A percentile compares a stretch with the other conserved stretches of the same genome.
Evolutionary conservation across 1,284 basidiomycete genomes (phyloP).

Genomic region (Coriolopsis trogii): DNA sequence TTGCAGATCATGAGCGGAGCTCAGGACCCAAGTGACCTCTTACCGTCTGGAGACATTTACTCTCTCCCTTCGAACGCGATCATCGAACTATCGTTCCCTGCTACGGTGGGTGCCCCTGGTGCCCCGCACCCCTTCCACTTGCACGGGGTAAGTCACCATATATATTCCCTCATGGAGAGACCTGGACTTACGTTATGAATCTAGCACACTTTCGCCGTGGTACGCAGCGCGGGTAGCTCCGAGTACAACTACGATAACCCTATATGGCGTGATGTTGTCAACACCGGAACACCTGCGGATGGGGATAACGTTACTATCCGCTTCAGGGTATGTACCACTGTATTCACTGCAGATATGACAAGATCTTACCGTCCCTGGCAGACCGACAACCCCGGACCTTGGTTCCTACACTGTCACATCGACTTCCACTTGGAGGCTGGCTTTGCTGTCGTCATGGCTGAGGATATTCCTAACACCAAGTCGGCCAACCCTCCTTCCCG

Average conservation of each 20-base stretch:
- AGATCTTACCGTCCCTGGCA: background rate
- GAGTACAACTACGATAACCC: constrained; percentile 45
- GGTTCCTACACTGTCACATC: constrained; percentile 31
- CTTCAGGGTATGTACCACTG: constrained; percentile 23
- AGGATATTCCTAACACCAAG: constrained; percentile 16
- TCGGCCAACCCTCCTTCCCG: constrained; percentile 14
- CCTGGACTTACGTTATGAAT: background rate
- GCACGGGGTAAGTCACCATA: constrained; percentile 36
- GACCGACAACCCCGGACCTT: constrained; percentile 30
- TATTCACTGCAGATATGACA: background rate
- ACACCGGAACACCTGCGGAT: constrained; percentile 17
- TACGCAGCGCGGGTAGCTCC: constrained; percentile 27
- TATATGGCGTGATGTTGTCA: constrained; percentile 32
- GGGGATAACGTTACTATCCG: constrained; percentile 34
- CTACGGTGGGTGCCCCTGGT: constrained; percentile 24
- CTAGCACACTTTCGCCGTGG: constrained; percentile 34
- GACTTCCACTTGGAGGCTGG: constrained; percentile 26
- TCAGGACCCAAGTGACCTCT: constrained; percentile 30
- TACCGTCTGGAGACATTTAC: constrained; percentile 37
- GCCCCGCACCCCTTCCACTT: constrained; percentile 43
- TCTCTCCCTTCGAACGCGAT: constrained; percentile 33
- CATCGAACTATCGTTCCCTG: constrained; percentile 41
- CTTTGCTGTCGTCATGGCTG: constrained; percentile 27
- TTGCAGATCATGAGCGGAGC: constrained; percentile 42
- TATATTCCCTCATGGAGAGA: background rate